Percentiles rank a stretch among this genome's conserved stretches.
Evolutionary conservation across 1,284 basidiomycete species (phyloP).

Genomic region (Trichosporon ovoides): DNA sequence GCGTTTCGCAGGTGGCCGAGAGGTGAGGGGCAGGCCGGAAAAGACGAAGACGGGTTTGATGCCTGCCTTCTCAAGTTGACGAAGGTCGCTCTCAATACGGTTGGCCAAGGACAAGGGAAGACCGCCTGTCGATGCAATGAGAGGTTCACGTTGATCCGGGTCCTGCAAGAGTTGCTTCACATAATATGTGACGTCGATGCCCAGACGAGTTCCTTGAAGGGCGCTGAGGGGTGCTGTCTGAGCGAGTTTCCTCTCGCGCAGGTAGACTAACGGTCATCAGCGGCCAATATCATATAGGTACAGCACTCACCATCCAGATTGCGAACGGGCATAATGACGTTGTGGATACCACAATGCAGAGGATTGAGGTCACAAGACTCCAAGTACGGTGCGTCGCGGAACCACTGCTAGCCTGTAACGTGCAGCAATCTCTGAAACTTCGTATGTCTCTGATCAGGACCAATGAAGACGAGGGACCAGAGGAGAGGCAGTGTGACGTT

Average conservation of each 20-base stretch:
- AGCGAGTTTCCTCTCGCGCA: constrained; percentile 79
- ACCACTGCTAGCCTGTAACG: not conserved
- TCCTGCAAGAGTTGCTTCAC: constrained; percentile 72
- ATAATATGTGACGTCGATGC: constrained; percentile 94
- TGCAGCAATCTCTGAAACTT: not conserved
- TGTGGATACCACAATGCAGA: not conserved
- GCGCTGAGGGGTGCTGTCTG: constrained; percentile 75
- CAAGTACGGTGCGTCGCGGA: too few relatives aligned
- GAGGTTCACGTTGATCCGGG: constrained; percentile 71
- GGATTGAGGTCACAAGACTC: not conserved
- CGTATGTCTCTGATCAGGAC: not conserved
- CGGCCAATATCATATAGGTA: too few relatives aligned
- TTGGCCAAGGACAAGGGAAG: constrained; percentile 76
- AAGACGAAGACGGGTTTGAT: constrained; percentile 99
- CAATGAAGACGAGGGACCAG: not conserved
- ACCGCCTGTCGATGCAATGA: constrained; percentile 90
- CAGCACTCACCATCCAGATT: constrained; percentile 39
- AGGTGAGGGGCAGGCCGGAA: constrained; percentile 62
- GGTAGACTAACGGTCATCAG: constrained; percentile 57
- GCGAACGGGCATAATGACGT: constrained; percentile 34
- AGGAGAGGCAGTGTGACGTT: too few relatives aligned
- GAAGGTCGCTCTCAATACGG: constrained; percentile 86
- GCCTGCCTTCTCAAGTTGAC: constrained; percentile 77
- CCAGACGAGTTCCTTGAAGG: constrained; percentile 86
- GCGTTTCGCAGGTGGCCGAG: constrained; percentile 58